A percentile compares a stretch with the other conserved stretches of the same genome.
Conservation (phyloP, 768 basidiomycete species). For the Phanerochaete sordida region DNA sequence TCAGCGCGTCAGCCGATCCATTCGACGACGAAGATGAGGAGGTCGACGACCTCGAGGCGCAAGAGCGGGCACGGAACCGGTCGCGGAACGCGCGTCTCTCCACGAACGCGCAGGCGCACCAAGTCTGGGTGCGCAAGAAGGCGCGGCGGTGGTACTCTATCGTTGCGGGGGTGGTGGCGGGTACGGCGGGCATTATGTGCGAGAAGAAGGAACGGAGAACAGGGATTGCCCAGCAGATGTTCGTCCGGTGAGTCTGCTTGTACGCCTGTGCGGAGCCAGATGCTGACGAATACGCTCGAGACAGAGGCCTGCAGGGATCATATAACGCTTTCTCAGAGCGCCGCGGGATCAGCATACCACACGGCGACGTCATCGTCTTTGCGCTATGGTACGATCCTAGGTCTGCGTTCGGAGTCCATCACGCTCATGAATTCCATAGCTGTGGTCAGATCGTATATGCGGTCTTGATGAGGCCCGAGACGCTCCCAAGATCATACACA, state of each 20-base stretch:
- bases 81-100: constrained; percentile 47
- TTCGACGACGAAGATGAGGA: constrained; percentile 17
- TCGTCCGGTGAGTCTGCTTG: constrained; percentile 64
- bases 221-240: constrained; percentile 81
- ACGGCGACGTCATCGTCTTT: constrained; percentile 84
- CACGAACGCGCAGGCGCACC: constrained; percentile 58
- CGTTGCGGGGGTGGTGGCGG: constrained; percentile 72
- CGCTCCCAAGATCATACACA: constrained; percentile 74
- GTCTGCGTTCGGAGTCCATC: not conserved
- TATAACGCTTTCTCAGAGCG: constrained; percentile 76
- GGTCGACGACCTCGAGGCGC: constrained; percentile 17
- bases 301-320: constrained; percentile 83
- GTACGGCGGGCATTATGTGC: constrained; percentile 69
- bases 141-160: constrained; percentile 78
- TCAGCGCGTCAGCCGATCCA: constrained; percentile 1
- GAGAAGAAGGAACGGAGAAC: constrained; percentile 65
- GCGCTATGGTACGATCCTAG: constrained; percentile 53
- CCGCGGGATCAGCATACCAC: constrained; percentile 66
- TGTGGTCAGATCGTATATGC: constrained; percentile 87
- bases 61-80: not conserved
- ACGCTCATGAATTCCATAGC: constrained; percentile 30
- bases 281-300: not conserved
- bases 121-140: constrained; percentile 59
- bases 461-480: constrained; percentile 76
- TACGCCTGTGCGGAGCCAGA: not conserved